Base-by-base conservation (phyloP, 1,139 yeast genomes). In the Geotrichum australiense region DNA sequence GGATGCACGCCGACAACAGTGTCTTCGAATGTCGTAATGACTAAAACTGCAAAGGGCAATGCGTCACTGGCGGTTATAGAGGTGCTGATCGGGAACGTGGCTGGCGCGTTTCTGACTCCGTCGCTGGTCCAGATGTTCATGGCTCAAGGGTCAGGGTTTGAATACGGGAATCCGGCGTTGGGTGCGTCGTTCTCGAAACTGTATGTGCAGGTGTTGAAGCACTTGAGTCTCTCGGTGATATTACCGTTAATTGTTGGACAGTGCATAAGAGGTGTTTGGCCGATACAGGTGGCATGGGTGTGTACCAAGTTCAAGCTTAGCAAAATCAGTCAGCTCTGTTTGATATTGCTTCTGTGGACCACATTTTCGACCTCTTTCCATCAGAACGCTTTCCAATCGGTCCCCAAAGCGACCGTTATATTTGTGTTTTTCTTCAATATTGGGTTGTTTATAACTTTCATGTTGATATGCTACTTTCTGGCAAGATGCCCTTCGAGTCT, bases 1-100 rank as follows among this genome's bases (percentile, higher is more conserved):
- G 84, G 84, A 36, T 74, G 91, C 4, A 84, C 94, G 59, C 96
- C 96, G 29, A 87, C 96, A 11, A 86, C 96, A 0, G 94, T 86
- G 15, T 78, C 91, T 0, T 86, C 89, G 3, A 86, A 86, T 58
- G 95, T 86, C 37, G 89, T 86, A 21, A 85, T 86, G 95, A 86
- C 96, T n/a, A 43, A 42, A 42, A 71, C 70, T 45, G 89, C 94
- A 0, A 78, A 80, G 52, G 95, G 95, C 5, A 84, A 85, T 59
- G 89, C 78, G 49, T 65, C 83, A 20, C 65, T 86, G 43, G 80
- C 94, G 18, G 66, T 85, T 11, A 80, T 93, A 60, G 94, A 85
- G 57, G 95, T 86, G 16, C 77, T 85, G 46, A 71, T 86, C 34
- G 96, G 95, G 2, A 86, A 87, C 56, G 58, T 86, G 37, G 57